Percentiles rank a stretch among this genome's conserved stretches.
These are phyloP conservation scores for Cyclotella kingstonii DNA, from an alignment of 108 stramenopile genomes.

Conservation along the genomic window DNA sequence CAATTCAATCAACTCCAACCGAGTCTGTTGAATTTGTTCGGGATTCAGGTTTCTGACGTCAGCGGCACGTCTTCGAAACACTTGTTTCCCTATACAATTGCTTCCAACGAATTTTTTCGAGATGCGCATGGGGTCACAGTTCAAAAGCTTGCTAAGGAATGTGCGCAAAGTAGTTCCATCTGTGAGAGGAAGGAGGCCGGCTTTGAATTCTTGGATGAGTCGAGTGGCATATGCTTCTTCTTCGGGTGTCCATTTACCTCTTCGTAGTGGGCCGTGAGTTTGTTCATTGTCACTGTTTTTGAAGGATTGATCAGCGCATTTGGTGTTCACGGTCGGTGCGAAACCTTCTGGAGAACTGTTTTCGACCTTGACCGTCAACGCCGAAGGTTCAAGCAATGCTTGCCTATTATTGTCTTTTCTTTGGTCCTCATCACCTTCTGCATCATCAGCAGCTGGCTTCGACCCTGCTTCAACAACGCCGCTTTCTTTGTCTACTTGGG, in stretches of 20 bases:
- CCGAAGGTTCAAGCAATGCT: too few relatives aligned
- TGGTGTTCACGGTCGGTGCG: too few relatives aligned
- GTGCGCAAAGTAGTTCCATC: constrained; percentile 95
- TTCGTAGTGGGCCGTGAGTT: constrained; percentile 61
- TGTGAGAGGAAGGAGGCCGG: constrained; percentile 88
- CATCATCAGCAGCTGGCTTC: too few relatives aligned
- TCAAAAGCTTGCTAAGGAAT: constrained; percentile 90
- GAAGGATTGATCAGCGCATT: too few relatives aligned
- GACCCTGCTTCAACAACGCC: too few relatives aligned
- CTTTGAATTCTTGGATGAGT: constrained; percentile 93
- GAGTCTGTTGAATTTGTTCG: constrained; percentile 81
- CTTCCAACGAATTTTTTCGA: constrained; percentile 97
- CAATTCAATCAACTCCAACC: constrained; percentile 82
- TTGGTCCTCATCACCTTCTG: too few relatives aligned
- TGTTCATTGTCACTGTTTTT: too few relatives aligned
- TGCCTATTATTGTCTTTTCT: too few relatives aligned
- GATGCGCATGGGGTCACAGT: constrained; percentile 99
- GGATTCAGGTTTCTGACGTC: constrained; percentile 87
- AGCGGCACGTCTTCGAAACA: constrained; percentile 85
- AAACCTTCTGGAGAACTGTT: too few relatives aligned
- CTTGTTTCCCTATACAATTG: constrained; percentile 97
- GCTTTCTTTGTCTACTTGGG: too few relatives aligned
- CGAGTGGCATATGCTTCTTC: constrained; percentile 94
- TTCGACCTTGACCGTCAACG: too few relatives aligned
- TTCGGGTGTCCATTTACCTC: constrained; percentile 93